Conservation (phyloP, 202 grass and related monocot genomes). For the Tripidium arundinaceum region DNA sequence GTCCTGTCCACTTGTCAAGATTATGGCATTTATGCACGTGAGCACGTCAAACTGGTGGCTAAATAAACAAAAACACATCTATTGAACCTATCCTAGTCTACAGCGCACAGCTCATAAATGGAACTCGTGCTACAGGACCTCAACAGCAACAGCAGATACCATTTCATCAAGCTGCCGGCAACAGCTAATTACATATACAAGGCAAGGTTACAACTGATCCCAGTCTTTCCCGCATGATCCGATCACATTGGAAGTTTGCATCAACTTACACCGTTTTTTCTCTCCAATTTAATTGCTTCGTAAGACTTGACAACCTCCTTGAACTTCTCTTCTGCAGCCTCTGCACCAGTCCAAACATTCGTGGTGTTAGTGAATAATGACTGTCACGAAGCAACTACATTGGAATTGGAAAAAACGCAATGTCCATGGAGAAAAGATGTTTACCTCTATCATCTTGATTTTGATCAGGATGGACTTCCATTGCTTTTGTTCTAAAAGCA, state of each 20-base stretch:
- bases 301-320: conserved; percentile 94
- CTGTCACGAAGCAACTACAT: not conserved
- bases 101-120: not conserved
- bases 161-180: conserved; percentile 17
- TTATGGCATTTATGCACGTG: conserved; percentile 15
- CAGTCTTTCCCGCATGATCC: not conserved
- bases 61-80: conserved; percentile 15
- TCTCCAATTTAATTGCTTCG: conserved; percentile 93
- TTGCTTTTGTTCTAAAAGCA: conserved; percentile 96
- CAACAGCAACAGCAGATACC: not conserved
- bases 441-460: conserved; percentile 89
- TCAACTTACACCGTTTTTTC: conserved; percentile 54
- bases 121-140: not conserved
- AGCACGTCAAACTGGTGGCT: conserved; percentile 10
- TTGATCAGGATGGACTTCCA: conserved; percentile 99
- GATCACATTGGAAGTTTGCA: not conserved
- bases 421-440: not conserved
- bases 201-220: conserved; percentile 17
- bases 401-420: not conserved
- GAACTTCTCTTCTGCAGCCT: conserved; percentile 78
- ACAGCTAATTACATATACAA: not conserved
- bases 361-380: not conserved
- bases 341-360: conserved; percentile 36
- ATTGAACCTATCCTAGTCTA: conserved; percentile 33
- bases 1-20: not conserved